A percentile compares a stretch with the other conserved stretches of the same genome.
Conservation (phyloP, 352 stramenopile species). For the Phytophthora tentaculata region DNA sequence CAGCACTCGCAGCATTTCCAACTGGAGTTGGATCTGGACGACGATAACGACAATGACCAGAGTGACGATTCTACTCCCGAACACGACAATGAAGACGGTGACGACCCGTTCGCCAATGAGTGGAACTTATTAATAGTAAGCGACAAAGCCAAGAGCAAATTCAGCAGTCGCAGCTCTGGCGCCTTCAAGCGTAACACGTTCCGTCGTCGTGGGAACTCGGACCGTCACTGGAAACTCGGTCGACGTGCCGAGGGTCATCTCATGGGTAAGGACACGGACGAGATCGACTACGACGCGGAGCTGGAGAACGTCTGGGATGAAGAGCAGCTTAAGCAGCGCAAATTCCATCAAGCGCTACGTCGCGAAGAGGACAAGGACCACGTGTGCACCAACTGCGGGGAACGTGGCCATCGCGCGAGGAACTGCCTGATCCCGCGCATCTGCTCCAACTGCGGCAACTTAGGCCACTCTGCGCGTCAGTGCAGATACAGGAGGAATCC, state of each 20-base stretch:
- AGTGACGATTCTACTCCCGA: slow-evolving; percentile 16
- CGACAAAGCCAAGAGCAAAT: neutral
- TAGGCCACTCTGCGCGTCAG: slow-evolving; percentile 60
- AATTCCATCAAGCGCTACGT: slow-evolving; percentile 67
- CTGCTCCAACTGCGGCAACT: slow-evolving; percentile 79
- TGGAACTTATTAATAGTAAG: slow-evolving; percentile 5
- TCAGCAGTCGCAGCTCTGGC: neutral
- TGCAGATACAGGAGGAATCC: slow-evolving; percentile 49
- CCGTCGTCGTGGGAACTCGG: slow-evolving; percentile 22
- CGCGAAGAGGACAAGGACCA: slow-evolving; percentile 64
- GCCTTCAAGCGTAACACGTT: slow-evolving; percentile 12
- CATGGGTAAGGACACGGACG: slow-evolving; percentile 38
- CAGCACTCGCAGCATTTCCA: slow-evolving; percentile 74
- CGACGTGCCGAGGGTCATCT: slow-evolving; percentile 22
- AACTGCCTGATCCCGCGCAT: slow-evolving; percentile 81
- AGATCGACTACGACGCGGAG: slow-evolving; percentile 79
- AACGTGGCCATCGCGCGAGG: slow-evolving; percentile 65
- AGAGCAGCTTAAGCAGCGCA: slow-evolving; percentile 51
- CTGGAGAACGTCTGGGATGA: slow-evolving; percentile 56
- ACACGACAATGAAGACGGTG: slow-evolving; percentile 10
- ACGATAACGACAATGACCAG: slow-evolving; percentile 9
- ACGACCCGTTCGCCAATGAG: slow-evolving; percentile 8
- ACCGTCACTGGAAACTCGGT: slow-evolving; percentile 19
- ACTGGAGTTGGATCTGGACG: slow-evolving; percentile 35
- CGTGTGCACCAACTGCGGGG: slow-evolving; percentile 81